Percentiles rank a stretch among this genome's conserved stretches.
These are phyloP conservation scores for Phascolomyces articulosus DNA, from an alignment of 371 early-diverging fungal genomes.

Conservation along the genomic window DNA sequence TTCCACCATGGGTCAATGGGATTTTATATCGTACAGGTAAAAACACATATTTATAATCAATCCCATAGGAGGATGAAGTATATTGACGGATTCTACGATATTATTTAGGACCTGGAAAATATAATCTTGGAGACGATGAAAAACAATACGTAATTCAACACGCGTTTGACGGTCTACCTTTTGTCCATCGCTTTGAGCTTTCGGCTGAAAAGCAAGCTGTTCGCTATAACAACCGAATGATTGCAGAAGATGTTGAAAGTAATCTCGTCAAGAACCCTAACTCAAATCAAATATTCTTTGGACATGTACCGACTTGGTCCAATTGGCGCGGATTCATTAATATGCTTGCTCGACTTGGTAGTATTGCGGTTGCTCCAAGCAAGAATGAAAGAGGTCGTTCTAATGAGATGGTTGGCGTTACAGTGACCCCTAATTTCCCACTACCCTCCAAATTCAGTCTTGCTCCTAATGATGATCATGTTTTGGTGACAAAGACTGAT, in stretches of 20 bases:
- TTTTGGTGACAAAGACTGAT: constrained; percentile 60
- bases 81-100: no score
- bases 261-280: background rate
- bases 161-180: constrained; percentile 48
- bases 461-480: constrained; percentile 1
- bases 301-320: constrained; percentile 12
- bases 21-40: constrained; percentile 47
- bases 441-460: constrained; percentile 15
- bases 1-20: constrained; percentile 48
- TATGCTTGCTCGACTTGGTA: background rate
- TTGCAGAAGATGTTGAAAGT: constrained; percentile 18
- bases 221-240: constrained; percentile 33
- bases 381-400: constrained; percentile 16
- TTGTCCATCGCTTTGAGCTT: constrained; percentile 42
- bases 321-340: background rate
- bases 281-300: constrained; percentile 24
- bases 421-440: constrained; percentile 59
- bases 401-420: constrained; percentile 48
- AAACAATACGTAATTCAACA: constrained; percentile 31
- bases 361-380: background rate
- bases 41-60: no score
- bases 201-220: constrained; percentile 22
- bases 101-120: constrained; percentile 46
- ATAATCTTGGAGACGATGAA: constrained; percentile 32
- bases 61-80: no score